These are phyloP conservation scores for Pichia sp. DNA, from an alignment of 1,139 yeast species.

Conservation along the genomic window DNA sequence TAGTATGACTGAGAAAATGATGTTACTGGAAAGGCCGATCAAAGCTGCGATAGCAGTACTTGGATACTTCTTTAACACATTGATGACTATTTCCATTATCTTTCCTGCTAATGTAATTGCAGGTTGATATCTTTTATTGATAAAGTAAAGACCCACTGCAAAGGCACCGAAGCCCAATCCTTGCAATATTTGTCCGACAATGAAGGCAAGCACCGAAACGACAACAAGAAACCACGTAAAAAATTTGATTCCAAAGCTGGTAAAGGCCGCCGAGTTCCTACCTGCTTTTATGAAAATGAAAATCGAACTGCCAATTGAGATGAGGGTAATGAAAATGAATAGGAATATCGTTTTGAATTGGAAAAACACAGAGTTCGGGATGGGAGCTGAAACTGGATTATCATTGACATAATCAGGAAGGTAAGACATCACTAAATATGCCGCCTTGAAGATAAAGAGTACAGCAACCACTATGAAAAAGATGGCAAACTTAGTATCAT, in stretches of 20 bases:
- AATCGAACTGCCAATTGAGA: conserved; percentile 54
- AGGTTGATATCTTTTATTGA: conserved; percentile 66
- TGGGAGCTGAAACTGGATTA: conserved; percentile 43
- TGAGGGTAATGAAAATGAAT: conserved; percentile 57
- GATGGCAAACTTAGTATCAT: conserved; percentile 69
- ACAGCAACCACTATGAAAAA: conserved; percentile 66
- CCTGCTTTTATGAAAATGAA: conserved; percentile 58
- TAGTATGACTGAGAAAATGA: conserved; percentile 23
- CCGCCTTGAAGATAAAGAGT: conserved; percentile 57
- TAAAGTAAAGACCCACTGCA: conserved; percentile 56
- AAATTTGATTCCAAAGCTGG: conserved; percentile 58
- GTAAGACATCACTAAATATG: conserved; percentile 51
- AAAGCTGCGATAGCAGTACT: conserved; percentile 59
- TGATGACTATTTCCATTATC: conserved; percentile 63
- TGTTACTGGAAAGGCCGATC: conserved; percentile 38
- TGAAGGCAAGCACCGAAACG: conserved; percentile 65
- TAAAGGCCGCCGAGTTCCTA: conserved; percentile 58
- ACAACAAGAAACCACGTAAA: conserved; percentile 67
- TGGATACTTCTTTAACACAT: conserved; percentile 69
- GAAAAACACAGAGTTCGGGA: conserved; percentile 56
- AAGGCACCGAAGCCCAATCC: conserved; percentile 69
- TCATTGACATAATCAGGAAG: conserved; percentile 54
- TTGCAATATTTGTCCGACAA: conserved; percentile 60
- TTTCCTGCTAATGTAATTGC: conserved; percentile 57
- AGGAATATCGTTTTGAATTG: conserved; percentile 38